Conservation (phyloP, 2,329 filamentous ascomycete genomes). For the Mycocentrospora acerina region DNA sequence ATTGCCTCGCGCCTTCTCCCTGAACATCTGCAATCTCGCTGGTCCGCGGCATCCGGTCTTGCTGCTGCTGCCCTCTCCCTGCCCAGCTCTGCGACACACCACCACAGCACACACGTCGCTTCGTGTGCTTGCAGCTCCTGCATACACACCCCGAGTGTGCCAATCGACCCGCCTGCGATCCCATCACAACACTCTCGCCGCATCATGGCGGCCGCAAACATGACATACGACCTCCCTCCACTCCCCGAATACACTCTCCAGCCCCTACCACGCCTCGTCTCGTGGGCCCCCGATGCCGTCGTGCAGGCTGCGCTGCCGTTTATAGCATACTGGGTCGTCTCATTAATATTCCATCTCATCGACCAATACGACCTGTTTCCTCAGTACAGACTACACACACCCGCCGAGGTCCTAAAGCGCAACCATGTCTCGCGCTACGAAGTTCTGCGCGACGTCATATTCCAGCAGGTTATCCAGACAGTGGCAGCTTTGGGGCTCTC, state of each 20-base stretch:
- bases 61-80: constrained; percentile 8
- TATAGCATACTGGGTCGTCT: constrained; percentile 84
- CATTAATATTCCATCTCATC: constrained; percentile 82
- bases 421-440: constrained; percentile 85
- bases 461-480: constrained; percentile 91
- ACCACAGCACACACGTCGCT: background rate
- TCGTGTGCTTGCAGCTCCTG: background rate
- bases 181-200: constrained; percentile 6
- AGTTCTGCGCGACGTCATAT: constrained; percentile 83
- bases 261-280: constrained; percentile 69
- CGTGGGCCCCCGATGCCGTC: constrained; percentile 79
- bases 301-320: constrained; percentile 75
- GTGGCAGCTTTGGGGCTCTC: constrained; percentile 67
- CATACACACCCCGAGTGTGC: background rate
- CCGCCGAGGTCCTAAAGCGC: constrained; percentile 82
- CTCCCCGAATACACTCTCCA: constrained; percentile 78
- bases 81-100: constrained; percentile 1
- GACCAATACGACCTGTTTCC: constrained; percentile 85
- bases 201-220: constrained; percentile 49
- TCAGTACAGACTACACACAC: constrained; percentile 91
- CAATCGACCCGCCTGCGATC: background rate
- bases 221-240: constrained; percentile 69
- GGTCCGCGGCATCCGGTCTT: constrained; percentile 30
- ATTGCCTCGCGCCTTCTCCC: constrained; percentile 21
- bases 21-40: constrained; percentile 16